Evolutionary conservation across 2,329 filamentous ascomycete genomes (phyloP).

Genomic region (Cercospora sesami): DNA sequence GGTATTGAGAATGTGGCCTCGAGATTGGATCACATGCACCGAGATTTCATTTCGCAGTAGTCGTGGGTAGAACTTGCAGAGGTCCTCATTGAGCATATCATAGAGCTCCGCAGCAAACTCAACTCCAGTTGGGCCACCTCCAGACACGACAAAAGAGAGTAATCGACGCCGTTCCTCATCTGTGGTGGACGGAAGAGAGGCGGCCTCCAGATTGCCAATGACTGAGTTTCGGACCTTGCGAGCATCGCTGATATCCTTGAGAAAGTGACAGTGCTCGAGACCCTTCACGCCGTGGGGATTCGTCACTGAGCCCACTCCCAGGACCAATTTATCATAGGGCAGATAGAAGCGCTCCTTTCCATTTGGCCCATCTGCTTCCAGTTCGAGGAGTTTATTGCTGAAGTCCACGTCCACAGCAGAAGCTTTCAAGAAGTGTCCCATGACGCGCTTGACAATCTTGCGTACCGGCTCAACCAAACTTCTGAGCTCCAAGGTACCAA

Average conservation of each 20-base stretch:
- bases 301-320: conserved; percentile 87
- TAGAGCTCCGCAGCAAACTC: conserved; percentile 97
- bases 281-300: conserved; percentile 96
- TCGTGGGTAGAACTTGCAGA: conserved; percentile 78
- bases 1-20: conserved; percentile 93
- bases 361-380: conserved; percentile 68
- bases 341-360: conserved; percentile 85
- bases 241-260: conserved; percentile 94
- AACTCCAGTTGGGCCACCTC: conserved; percentile 92
- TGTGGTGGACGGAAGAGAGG: conserved; percentile 86
- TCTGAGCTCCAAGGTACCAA: conserved; percentile 87
- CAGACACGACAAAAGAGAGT: conserved; percentile 92
- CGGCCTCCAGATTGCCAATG: conserved; percentile 83
- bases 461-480: conserved; percentile 92
- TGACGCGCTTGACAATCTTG: conserved; percentile 72
- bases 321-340: conserved; percentile 93
- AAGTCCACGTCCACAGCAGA: conserved; percentile 88
- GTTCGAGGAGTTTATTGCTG: conserved; percentile 83
- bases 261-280: conserved; percentile 87
- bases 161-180: conserved; percentile 85
- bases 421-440: conserved; percentile 87
- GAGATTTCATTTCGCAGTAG: conserved; percentile 96
- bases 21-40: conserved; percentile 92
- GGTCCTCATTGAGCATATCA: conserved; percentile 93
- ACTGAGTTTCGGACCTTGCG: conserved; percentile 85